phyloP scores from a whole-genome alignment of 108 stramenopile species.

The Discostella stelligeroides region DNA sequence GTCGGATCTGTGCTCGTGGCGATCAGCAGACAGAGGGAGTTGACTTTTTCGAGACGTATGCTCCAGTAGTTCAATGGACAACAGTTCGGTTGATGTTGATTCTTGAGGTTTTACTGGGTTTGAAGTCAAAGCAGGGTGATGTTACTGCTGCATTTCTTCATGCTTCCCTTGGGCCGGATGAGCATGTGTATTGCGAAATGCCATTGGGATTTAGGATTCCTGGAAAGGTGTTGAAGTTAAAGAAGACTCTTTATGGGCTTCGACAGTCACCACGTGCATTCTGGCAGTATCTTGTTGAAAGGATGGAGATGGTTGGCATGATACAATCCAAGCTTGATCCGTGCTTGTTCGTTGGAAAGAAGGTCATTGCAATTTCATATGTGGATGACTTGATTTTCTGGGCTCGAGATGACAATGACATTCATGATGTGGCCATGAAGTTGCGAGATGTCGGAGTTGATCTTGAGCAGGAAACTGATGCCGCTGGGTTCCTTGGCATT shows the following conservation, averaged over 20 bases:
- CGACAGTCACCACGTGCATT: constrained; percentile 16
- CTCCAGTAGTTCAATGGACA: no score
- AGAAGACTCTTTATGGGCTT: constrained; percentile 39
- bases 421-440: not conserved
- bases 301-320: not conserved
- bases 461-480: no score
- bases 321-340: no score
- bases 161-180: constrained; percentile 30
- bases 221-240: constrained; percentile 32
- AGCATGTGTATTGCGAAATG: no score
- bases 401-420: not conserved
- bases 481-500: no score
- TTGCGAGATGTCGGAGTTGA: constrained; percentile 1
- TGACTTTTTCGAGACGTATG: no score
- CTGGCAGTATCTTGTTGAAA: constrained; percentile 17
- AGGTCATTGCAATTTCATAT: no score
- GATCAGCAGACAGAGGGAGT: no score
- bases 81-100: no score
- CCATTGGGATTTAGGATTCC: no score
- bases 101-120: constrained; percentile 18
- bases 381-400: no score
- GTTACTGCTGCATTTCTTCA: constrained; percentile 60
- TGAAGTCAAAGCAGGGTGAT: constrained; percentile 54
- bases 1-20: constrained; percentile 60
- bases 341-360: no score